These are phyloP conservation scores for Lentinula edodes DNA, from an alignment of 768 basidiomycete genomes.

Conservation along the genomic window DNA sequence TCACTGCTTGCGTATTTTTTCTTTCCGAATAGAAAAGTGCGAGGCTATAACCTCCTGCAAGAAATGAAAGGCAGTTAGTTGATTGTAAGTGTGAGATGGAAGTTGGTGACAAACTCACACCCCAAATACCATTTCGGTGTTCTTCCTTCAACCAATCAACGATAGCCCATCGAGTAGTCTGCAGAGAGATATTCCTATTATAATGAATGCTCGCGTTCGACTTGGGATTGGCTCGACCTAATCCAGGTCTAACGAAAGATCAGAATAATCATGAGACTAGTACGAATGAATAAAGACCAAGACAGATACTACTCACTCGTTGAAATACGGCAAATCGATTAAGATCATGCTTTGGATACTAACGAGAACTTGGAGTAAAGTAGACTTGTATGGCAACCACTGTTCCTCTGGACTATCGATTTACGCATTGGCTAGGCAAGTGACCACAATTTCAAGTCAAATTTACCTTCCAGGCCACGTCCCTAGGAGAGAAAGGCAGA, in stretches of 20 bases:
- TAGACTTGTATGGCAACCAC: slow-evolving; percentile 45
- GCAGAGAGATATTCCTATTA: slow-evolving; percentile 35
- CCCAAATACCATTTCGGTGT: slow-evolving; percentile 39
- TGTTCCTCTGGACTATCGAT: slow-evolving; percentile 31
- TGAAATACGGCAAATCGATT: slow-evolving; percentile 49
- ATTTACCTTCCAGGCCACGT: slow-evolving; percentile 49
- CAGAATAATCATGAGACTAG: not conserved
- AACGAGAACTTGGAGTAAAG: slow-evolving; percentile 50
- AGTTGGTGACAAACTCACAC: slow-evolving; percentile 23
- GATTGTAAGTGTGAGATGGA: not conserved
- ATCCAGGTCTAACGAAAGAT: slow-evolving; percentile 35
- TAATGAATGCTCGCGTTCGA: slow-evolving; percentile 33
- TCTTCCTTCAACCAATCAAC: slow-evolving; percentile 46
- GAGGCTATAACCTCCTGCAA: slow-evolving; percentile 43
- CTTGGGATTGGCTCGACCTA: slow-evolving; percentile 33
- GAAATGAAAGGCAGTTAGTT: not conserved
- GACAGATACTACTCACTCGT: slow-evolving; percentile 38
- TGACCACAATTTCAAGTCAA: not conserved
- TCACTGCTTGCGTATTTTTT: slow-evolving; percentile 37
- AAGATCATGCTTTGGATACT: slow-evolving; percentile 58
- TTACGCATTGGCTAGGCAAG: not conserved
- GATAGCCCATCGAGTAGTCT: slow-evolving; percentile 49
- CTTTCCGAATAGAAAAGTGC: slow-evolving; percentile 38
- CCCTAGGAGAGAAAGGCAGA: slow-evolving; percentile 50
- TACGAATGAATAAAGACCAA: not conserved